A percentile compares a stretch with the other conserved stretches of the same genome.
Conservation (phyloP, 139 green algal genomes). For the Chlamydomonas asymmetrica region DNA sequence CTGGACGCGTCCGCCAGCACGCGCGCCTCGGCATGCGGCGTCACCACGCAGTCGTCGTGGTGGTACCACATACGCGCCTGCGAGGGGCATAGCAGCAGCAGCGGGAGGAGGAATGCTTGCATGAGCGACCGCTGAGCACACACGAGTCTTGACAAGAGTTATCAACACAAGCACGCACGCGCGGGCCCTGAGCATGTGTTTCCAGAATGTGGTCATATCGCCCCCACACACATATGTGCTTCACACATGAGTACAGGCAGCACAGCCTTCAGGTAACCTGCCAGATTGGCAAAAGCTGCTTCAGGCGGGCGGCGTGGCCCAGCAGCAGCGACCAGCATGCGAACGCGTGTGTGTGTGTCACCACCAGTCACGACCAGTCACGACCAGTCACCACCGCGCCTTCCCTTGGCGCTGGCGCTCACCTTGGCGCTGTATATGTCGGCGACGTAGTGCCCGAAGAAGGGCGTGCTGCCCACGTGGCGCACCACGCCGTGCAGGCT, state of each 20-base stretch:
- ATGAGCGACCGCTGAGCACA: background rate
- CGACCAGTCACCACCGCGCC: too few species aligned
- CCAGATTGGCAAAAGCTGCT: background rate
- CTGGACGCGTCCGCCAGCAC: slow-evolving; percentile 26
- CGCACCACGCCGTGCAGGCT: slow-evolving; percentile 17
- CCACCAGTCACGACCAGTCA: too few species aligned
- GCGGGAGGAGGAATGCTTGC: background rate
- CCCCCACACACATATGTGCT: too few species aligned
- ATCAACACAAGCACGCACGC: too few species aligned
- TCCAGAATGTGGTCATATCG: too few species aligned
- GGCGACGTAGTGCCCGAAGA: slow-evolving; percentile 25
- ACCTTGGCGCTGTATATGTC: too few species aligned
- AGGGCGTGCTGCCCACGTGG: slow-evolving; percentile 23
- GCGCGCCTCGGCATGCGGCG: slow-evolving; percentile 4
- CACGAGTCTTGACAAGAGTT: background rate
- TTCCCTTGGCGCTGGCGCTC: too few species aligned
- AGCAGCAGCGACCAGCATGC: background rate
- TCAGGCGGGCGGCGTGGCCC: background rate
- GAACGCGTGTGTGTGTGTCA: background rate
- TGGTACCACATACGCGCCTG: slow-evolving; percentile 29
- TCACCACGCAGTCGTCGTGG: slow-evolving; percentile 45
- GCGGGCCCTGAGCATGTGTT: too few species aligned
- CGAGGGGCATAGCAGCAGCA: too few species aligned
- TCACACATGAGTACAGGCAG: too few species aligned
- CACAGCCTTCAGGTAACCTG: too few species aligned